Evolutionary conservation across 2,329 filamentous ascomycete species (phyloP).

Genomic region (Sporothrix euskadiensis): DNA sequence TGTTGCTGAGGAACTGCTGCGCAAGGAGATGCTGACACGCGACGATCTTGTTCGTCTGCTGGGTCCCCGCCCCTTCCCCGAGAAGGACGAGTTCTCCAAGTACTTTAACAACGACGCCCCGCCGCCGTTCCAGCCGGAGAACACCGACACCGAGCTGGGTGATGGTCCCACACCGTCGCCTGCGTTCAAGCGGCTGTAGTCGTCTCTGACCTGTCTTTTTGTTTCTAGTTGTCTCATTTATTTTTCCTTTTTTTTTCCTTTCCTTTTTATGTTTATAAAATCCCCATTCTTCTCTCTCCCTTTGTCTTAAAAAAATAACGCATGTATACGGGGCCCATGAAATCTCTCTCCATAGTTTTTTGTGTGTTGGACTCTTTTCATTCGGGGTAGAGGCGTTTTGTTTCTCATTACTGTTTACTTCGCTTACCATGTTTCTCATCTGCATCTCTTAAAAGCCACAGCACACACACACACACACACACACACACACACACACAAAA

Average conservation of each 20-base stretch:
- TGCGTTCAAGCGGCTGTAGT: conserved; percentile 25
- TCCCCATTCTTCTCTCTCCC: conserved; percentile 21
- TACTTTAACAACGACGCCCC: conserved; percentile 74
- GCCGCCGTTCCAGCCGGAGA: conserved; percentile 53
- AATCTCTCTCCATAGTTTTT: conserved; percentile 19
- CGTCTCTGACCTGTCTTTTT: not conserved
- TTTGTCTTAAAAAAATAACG: conserved; percentile 6
- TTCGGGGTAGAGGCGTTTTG: conserved; percentile 21
- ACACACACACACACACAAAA: conserved; percentile 17
- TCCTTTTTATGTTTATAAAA: conserved; percentile 17
- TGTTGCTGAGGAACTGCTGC: conserved; percentile 87
- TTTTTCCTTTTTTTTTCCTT: not conserved
- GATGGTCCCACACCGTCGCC: conserved; percentile 7
- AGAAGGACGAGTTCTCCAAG: conserved; percentile 87
- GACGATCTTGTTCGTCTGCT: conserved; percentile 91
- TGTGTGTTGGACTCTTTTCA: conserved; percentile 6
- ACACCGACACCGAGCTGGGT: conserved; percentile 42
- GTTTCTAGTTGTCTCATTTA: not conserved
- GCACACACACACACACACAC: not conserved
- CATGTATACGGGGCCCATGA: conserved; percentile 5
- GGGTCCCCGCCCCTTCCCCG: conserved; percentile 79
- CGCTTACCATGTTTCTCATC: conserved; percentile 4
- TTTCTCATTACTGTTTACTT: not conserved
- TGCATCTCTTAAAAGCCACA: not conserved
- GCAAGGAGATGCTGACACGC: conserved; percentile 85